Percentiles rank a stretch among this genome's conserved stretches.
Conservation (phyloP, 257 asterid species). For the Mitragyna speciosa region DNA sequence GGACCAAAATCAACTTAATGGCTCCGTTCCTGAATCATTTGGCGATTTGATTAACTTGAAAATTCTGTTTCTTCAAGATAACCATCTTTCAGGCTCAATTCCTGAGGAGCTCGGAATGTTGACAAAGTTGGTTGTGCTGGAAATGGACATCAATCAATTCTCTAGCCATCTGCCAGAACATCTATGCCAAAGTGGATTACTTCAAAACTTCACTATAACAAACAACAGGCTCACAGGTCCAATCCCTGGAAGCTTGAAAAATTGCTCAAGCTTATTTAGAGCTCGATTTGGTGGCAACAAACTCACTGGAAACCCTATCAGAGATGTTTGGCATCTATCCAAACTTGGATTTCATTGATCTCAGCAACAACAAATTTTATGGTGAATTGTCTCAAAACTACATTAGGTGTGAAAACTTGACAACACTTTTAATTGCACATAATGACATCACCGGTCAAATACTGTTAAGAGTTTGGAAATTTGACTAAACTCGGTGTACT, state of each 20-base stretch:
- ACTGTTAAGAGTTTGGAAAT: no score
- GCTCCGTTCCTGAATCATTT: constrained; percentile 16
- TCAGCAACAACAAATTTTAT: constrained; percentile 33
- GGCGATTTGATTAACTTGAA: constrained; percentile 6
- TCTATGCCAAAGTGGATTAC: constrained; percentile 26
- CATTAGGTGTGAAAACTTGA: constrained; percentile 10
- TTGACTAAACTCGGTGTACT: no score
- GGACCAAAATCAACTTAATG: constrained; percentile 6
- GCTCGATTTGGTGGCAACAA: constrained; percentile 28
- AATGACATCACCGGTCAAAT: no score
- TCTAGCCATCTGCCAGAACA: constrained; percentile 33
- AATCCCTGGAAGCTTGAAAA: constrained; percentile 32
- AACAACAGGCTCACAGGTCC: constrained; percentile 26
- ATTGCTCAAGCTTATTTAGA: constrained; percentile 31
- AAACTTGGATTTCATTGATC: constrained; percentile 22
- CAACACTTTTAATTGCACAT: no score
- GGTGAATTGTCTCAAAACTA: constrained; percentile 36
- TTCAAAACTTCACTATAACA: constrained; percentile 12
- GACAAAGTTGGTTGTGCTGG: constrained; percentile 1
- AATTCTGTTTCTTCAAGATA: neutral
- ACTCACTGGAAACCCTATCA: constrained; percentile 29
- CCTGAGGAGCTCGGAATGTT: constrained; percentile 11
- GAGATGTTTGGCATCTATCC: constrained; percentile 38
- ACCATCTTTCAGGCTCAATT: constrained; percentile 20
- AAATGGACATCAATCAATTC: constrained; percentile 19